phyloP scores from a whole-genome alignment of 495 filamentous ascomycete species.

The Penicillium silybi region DNA sequence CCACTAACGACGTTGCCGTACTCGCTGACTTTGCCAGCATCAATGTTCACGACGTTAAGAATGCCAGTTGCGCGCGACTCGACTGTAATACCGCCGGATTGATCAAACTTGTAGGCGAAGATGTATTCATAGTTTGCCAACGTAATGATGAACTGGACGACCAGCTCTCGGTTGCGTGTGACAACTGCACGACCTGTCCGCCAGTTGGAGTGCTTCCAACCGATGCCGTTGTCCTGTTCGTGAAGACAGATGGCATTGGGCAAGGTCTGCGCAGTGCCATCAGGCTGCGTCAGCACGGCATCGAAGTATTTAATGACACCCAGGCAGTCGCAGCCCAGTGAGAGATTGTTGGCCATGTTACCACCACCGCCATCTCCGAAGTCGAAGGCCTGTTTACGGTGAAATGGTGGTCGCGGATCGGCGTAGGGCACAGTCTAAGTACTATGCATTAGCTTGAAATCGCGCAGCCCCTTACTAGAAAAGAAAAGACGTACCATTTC shows the following conservation, averaged over 20 bases:
- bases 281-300: slow-evolving; percentile 51
- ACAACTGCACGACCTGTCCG: slow-evolving; percentile 62
- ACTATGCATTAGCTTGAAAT: background rate
- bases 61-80: slow-evolving; percentile 88
- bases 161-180: slow-evolving; percentile 56
- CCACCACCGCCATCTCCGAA: slow-evolving; percentile 69
- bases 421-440: slow-evolving; percentile 57
- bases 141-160: slow-evolving; percentile 75
- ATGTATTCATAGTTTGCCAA: slow-evolving; percentile 86
- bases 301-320: slow-evolving; percentile 67
- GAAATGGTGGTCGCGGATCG: slow-evolving; percentile 64
- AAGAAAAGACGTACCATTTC: slow-evolving; percentile 54
- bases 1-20: slow-evolving; percentile 88
- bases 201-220: slow-evolving; percentile 72
- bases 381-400: slow-evolving; percentile 70
- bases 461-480: background rate
- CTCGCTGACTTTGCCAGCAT: slow-evolving; percentile 50
- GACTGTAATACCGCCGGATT: slow-evolving; percentile 74
- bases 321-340: slow-evolving; percentile 66
- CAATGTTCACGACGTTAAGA: slow-evolving; percentile 82
- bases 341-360: slow-evolving; percentile 65
- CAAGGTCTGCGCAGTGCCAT: slow-evolving; percentile 51
- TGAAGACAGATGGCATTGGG: slow-evolving; percentile 68
- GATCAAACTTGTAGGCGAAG: slow-evolving; percentile 84
- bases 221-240: slow-evolving; percentile 67